Percentiles rank a stretch among this genome's conserved stretches.
phyloP scores from a whole-genome alignment of 345 rosid species.

The Diplotaxis tenuifolia region DNA sequence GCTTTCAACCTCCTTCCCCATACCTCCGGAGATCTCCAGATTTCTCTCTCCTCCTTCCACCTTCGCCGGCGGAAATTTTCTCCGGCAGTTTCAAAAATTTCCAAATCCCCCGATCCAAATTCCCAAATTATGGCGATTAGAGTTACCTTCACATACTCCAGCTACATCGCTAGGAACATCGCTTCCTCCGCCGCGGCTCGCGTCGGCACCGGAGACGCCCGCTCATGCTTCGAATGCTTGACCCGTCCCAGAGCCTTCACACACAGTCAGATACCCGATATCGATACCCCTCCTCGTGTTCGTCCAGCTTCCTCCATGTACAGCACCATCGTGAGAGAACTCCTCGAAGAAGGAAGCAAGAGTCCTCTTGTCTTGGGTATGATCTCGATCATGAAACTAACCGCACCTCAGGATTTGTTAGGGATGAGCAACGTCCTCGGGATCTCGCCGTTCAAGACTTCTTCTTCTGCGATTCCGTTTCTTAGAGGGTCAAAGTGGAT shows the following conservation, averaged over 20 bases:
- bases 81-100: constrained; percentile 4
- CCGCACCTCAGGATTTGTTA: constrained; percentile 40
- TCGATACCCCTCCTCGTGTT: constrained; percentile 33
- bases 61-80: constrained; percentile 24
- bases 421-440: constrained; percentile 38
- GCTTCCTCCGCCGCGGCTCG: constrained; percentile 56
- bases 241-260: constrained; percentile 48
- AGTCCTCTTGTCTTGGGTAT: constrained; percentile 51
- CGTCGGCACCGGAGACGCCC: constrained; percentile 44
- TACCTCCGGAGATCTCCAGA: constrained; percentile 16
- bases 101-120: background rate
- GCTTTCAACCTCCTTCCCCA: background rate
- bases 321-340: constrained; percentile 48
- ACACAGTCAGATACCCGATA: constrained; percentile 42
- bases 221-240: constrained; percentile 53
- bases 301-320: constrained; percentile 38
- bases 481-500: constrained; percentile 77
- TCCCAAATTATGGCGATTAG: constrained; percentile 63
- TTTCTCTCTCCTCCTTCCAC: constrained; percentile 10
- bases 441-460: constrained; percentile 54
- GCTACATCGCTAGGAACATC: constrained; percentile 58
- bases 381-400: constrained; percentile 54
- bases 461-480: constrained; percentile 62
- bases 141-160: constrained; percentile 62
- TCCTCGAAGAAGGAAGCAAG: constrained; percentile 43